A percentile compares a stretch with the other conserved stretches of the same genome.
Evolutionary conservation across 2,329 filamentous ascomycete species (phyloP).

Genomic region (Colletotrichum truncatum): DNA sequence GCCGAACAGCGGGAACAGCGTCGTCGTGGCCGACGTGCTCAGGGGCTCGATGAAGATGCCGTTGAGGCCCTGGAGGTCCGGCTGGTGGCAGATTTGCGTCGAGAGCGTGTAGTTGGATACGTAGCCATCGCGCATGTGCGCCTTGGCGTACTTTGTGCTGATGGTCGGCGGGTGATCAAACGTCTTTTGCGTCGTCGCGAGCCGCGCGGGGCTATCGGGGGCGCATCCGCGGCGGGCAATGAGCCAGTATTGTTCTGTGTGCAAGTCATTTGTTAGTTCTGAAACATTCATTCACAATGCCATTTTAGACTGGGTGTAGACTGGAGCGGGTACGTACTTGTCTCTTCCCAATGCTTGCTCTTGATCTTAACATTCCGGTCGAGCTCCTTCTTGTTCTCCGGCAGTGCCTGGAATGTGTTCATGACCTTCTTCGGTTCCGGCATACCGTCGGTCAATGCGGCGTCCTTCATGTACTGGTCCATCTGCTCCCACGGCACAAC

Average conservation of each 20-base stretch:
- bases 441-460: constrained; percentile 56
- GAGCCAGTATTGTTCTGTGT: constrained; percentile 65
- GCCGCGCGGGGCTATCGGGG: constrained; percentile 69
- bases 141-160: constrained; percentile 52
- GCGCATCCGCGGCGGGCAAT: constrained; percentile 68
- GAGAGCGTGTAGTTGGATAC: constrained; percentile 70
- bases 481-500: constrained; percentile 72
- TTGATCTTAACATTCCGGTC: constrained; percentile 45
- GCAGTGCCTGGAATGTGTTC: constrained; percentile 52
- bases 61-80: constrained; percentile 69
- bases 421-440: constrained; percentile 53
- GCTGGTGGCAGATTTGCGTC: constrained; percentile 72
- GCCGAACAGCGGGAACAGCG: constrained; percentile 72
- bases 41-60: constrained; percentile 72
- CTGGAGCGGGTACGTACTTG: constrained; percentile 47
- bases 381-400: constrained; percentile 44
- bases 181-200: constrained; percentile 48
- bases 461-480: constrained; percentile 60
- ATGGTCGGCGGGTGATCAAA: constrained; percentile 57
- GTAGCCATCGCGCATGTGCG: constrained; percentile 65
- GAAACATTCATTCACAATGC: background rate
- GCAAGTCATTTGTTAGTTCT: background rate
- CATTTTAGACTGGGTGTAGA: no score
- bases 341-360: constrained; percentile 59
- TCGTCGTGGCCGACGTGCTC: constrained; percentile 63